Conservation (phyloP, 495 filamentous ascomycete genomes). For the Xylaria intraflava region DNA sequence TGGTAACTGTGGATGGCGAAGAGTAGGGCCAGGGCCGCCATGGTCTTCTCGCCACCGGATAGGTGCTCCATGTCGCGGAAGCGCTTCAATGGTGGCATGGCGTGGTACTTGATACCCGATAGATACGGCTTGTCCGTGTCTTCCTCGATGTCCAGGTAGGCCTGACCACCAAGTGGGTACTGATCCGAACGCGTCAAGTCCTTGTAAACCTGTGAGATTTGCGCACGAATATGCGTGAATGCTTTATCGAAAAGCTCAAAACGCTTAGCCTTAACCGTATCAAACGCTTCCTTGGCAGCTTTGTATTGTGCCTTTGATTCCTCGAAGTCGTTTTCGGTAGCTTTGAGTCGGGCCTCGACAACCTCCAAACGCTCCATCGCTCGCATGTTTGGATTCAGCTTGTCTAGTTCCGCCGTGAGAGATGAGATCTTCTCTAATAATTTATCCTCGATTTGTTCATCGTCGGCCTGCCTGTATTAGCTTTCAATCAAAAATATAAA, state of each 20-base stretch:
- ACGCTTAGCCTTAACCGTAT: slow-evolving; percentile 70
- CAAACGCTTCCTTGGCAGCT: slow-evolving; percentile 73
- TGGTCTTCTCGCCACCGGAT: slow-evolving; percentile 96
- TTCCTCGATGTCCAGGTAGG: slow-evolving; percentile 87
- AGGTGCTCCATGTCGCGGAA: slow-evolving; percentile 99
- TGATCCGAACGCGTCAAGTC: slow-evolving; percentile 82
- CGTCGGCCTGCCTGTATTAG: slow-evolving; percentile 48
- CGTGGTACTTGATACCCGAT: slow-evolving; percentile 92
- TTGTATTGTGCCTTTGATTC: slow-evolving; percentile 66
- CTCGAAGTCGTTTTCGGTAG: slow-evolving; percentile 84
- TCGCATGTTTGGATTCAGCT: slow-evolving; percentile 92
- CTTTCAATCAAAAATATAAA: slow-evolving; percentile 1
- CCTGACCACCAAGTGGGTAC: slow-evolving; percentile 86
- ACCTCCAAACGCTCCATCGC: slow-evolving; percentile 87
- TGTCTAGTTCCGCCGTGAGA: slow-evolving; percentile 74
- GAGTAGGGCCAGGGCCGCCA: slow-evolving; percentile 90
- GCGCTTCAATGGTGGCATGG: slow-evolving; percentile 96
- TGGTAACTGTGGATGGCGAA: slow-evolving; percentile 96
- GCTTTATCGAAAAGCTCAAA: slow-evolving; percentile 91
- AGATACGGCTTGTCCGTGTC: slow-evolving; percentile 84
- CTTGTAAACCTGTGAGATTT: slow-evolving; percentile 89
- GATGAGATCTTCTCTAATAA: slow-evolving; percentile 69
- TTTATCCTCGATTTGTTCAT: slow-evolving; percentile 67
- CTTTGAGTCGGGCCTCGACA: slow-evolving; percentile 73
- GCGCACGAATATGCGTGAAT: slow-evolving; percentile 89